Conservation (phyloP, 108 stramenopile genomes). For the Chaetoceros tenuissimus region DNA sequence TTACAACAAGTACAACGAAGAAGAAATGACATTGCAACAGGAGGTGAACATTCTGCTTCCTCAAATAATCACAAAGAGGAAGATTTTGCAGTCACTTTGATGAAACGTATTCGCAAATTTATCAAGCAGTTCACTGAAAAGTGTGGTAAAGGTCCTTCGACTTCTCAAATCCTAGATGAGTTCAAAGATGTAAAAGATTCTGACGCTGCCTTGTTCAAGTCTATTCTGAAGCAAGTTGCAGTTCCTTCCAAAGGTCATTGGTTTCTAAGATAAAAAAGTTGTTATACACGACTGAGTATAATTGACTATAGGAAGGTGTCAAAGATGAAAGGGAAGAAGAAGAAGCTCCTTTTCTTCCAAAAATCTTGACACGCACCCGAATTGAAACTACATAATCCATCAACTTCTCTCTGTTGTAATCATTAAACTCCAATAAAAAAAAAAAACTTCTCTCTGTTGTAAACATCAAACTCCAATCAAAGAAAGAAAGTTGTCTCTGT, state of each 20-base stretch:
- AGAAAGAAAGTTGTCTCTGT: too few species aligned
- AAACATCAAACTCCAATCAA: background rate
- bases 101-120: constrained; percentile 39
- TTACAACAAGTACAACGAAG: constrained; percentile 48
- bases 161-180: constrained; percentile 50
- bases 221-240: constrained; percentile 62
- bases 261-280: constrained; percentile 21
- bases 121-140: constrained; percentile 19
- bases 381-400: too few species aligned
- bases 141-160: constrained; percentile 38
- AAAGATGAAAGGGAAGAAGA: too few species aligned
- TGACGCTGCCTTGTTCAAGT: constrained; percentile 61
- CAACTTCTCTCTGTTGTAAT: too few species aligned
- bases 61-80: constrained; percentile 16
- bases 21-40: constrained; percentile 29
- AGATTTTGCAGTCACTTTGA: constrained; percentile 28
- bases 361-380: too few species aligned
- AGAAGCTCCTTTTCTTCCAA: too few species aligned
- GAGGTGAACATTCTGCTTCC: constrained; percentile 4
- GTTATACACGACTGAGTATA: too few species aligned
- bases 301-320: too few species aligned
- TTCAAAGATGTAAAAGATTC: constrained; percentile 46
- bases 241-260: constrained; percentile 45
- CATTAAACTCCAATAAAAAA: background rate
- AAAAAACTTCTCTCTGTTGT: too few species aligned